Conservation (phyloP, 495 filamentous ascomycete species). For the Penicillium atrosanguineum region DNA sequence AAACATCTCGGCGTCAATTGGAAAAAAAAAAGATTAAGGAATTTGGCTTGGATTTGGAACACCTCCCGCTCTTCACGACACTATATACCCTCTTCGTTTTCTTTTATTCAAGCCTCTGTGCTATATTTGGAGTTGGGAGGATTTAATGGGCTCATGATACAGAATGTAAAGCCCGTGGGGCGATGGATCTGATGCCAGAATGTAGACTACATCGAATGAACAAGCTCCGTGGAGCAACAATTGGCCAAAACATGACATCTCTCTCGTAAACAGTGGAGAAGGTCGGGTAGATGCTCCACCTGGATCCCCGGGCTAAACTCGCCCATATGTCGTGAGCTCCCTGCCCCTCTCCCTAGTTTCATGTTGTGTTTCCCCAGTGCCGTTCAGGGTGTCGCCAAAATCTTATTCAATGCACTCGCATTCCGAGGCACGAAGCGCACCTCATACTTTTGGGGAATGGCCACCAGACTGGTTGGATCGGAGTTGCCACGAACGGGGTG, state of each 20-base stretch:
- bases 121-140: slow-evolving; percentile 16
- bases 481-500: slow-evolving; percentile 55
- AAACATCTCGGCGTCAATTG: slow-evolving; percentile 5
- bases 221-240: neutral
- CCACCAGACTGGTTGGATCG: slow-evolving; percentile 57
- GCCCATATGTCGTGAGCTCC: neutral
- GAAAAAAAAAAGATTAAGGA: neutral
- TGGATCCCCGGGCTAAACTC: neutral
- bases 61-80: neutral
- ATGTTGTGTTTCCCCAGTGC: neutral
- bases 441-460: slow-evolving; percentile 54
- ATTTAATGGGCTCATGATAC: slow-evolving; percentile 4
- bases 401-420: slow-evolving; percentile 34
- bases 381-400: slow-evolving; percentile 21
- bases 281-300: neutral
- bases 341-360: neutral
- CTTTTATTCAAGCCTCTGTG: neutral
- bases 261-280: neutral
- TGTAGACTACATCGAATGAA: slow-evolving; percentile 10
- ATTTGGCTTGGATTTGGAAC: slow-evolving; percentile 6
- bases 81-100: slow-evolving; percentile 3
- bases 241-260: neutral
- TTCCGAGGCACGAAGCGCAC: slow-evolving; percentile 55
- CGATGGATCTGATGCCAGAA: slow-evolving; percentile 5
- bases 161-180: neutral